Evolutionary conservation across 495 filamentous ascomycete species (phyloP).

Genomic region (Penicillium flavigenum): DNA sequence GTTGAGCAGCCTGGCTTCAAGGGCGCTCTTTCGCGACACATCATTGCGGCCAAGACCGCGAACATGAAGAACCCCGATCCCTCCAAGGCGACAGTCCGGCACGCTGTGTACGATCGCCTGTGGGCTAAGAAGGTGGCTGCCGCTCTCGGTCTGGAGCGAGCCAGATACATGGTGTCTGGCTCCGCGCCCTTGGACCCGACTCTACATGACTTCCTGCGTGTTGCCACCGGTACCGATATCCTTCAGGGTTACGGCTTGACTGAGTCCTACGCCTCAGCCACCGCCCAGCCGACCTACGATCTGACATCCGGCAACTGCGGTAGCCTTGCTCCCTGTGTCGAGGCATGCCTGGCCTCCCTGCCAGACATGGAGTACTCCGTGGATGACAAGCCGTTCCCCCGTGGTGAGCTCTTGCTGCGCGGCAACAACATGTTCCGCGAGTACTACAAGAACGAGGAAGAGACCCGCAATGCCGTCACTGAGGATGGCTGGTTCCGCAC

Average conservation of each 20-base stretch:
- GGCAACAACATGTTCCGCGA: constrained; percentile 74
- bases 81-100: constrained; percentile 75
- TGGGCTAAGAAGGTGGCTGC: constrained; percentile 87
- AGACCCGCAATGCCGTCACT: constrained; percentile 79
- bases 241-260: constrained; percentile 92
- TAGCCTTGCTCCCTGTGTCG: constrained; percentile 60
- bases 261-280: constrained; percentile 82
- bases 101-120: constrained; percentile 86
- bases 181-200: constrained; percentile 87
- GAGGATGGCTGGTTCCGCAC: constrained; percentile 96
- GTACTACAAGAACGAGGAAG: constrained; percentile 85
- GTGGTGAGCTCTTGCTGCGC: constrained; percentile 85
- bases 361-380: constrained; percentile 94
- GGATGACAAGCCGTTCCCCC: constrained; percentile 88
- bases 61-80: constrained; percentile 66
- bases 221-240: constrained; percentile 76
- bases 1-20: constrained; percentile 76
- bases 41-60: constrained; percentile 76
- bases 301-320: constrained; percentile 81
- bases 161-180: constrained; percentile 75
- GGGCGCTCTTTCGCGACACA: constrained; percentile 75
- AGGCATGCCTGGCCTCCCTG: constrained; percentile 80
- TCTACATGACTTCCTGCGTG: constrained; percentile 84
- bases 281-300: constrained; percentile 68
- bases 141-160: constrained; percentile 75